These are phyloP conservation scores for Aspergillus uvarum DNA, from an alignment of 2,329 filamentous ascomycete genomes.

Conservation along the genomic window DNA sequence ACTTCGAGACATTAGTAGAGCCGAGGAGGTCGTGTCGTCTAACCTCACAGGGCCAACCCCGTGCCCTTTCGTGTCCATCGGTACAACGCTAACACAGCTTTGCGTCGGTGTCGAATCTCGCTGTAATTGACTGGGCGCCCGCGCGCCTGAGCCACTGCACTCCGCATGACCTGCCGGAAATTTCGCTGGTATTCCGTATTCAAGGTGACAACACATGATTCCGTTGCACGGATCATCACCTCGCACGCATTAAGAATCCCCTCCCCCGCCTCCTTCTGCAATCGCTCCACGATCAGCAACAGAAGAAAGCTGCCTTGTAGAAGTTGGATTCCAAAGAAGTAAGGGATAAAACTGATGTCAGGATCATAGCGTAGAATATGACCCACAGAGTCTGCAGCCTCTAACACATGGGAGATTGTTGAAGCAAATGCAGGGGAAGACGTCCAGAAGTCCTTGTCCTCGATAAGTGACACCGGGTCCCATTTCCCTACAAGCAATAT, in stretches of 20 bases:
- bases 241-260: conserved; percentile 87
- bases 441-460: conserved; percentile 93
- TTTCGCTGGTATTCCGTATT: conserved; percentile 95
- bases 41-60: conserved; percentile 61
- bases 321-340: conserved; percentile 93
- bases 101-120: conserved; percentile 78
- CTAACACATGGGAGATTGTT: conserved; percentile 83
- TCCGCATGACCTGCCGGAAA: conserved; percentile 94
- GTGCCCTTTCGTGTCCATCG: conserved; percentile 90
- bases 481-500: conserved; percentile 91
- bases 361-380: conserved; percentile 88
- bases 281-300: conserved; percentile 83
- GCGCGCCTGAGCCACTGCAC: conserved; percentile 80
- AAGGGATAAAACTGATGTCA: conserved; percentile 92
- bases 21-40: neutral
- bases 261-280: conserved; percentile 80
- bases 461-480: conserved; percentile 90
- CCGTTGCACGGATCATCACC: conserved; percentile 86
- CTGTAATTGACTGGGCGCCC: conserved; percentile 81
- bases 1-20: neutral
- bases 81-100: conserved; percentile 82
- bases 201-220: conserved; percentile 87
- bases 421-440: conserved; percentile 84
- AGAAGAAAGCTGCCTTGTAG: conserved; percentile 86
- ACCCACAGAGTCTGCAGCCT: conserved; percentile 81